Base-by-base conservation (phyloP, 805 yeast genomes). In the Tetrapisispora taiwanensis region DNA sequence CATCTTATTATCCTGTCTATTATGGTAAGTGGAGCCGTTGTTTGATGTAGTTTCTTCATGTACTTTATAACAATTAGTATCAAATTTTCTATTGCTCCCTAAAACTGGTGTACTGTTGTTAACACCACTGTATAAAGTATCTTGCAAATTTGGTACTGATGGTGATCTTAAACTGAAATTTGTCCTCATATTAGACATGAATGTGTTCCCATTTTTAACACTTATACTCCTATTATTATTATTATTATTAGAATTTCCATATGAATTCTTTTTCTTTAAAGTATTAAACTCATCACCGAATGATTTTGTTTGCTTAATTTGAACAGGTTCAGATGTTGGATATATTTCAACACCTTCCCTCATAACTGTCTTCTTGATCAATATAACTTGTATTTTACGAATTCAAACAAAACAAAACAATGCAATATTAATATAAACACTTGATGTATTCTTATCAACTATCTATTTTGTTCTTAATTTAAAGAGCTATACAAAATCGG, bases 61-160 rank as follows among this genome's bases (percentile, higher is more conserved):
- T 28, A 35, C 5, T 8, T 18, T 42, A 27, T 17, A 26, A 18
- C 33, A 15, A 30, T 38, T 26, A 7, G 30, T n/a, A 15, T 41
- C 33, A 28, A 26, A 37, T 27, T 18, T 27, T 33, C 32, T 35
- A 30, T 28, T 22, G 37, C 26, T 33, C 17, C 19, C 19, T 19
- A 42, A 36, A 7, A 41, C 38, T 3, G 51, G 50, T 18, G 43
- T 52, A 41, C 51, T 49, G 13, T 27, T 30, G 30, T 44, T 50
- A 14, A 33, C 20, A 15, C 30, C 37, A 4, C 35, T 30, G 32
- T 45, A 47, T 9, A 42, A 24, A 17, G 35, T 30, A 17, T 46
- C 51, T 32, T 45, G 48, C 32, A 50, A 48, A 42, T 49, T 47
- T 6, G 52, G 55, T 18, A 47, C 47, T 1, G 54, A 52, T 18